phyloP scores from a whole-genome alignment of 1,284 basidiomycete species.

The Ustilago nuda region DNA sequence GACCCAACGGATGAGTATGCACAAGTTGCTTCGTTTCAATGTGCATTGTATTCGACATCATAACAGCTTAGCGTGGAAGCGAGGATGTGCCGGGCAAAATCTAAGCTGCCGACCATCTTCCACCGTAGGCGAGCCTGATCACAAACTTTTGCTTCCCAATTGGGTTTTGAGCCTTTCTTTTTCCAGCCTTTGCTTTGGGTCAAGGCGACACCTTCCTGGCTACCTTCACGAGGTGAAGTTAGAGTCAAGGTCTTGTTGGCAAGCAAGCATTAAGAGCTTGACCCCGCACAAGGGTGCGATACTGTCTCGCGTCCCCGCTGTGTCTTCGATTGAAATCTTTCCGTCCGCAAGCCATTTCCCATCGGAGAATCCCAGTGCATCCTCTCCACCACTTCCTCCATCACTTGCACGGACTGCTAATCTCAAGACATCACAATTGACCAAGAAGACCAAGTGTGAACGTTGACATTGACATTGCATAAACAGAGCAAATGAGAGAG shows the following conservation, averaged over 20 bases:
- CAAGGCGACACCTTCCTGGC: not conserved
- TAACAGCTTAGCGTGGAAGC: not conserved
- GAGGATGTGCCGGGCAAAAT: not conserved
- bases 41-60: not conserved
- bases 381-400: not conserved
- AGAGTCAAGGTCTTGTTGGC: too few species aligned
- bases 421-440: not conserved
- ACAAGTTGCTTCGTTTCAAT: not conserved
- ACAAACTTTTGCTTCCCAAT: not conserved
- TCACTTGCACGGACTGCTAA: not conserved
- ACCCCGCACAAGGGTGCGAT: not conserved
- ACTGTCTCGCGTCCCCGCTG: not conserved
- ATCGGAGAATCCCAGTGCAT: not conserved
- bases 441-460: not conserved
- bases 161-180: not conserved
- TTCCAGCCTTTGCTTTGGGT: not conserved
- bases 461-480: slow-evolving; percentile 5
- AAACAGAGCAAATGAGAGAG: not conserved
- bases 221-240: not conserved
- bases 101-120: not conserved
- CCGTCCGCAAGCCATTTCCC: not conserved
- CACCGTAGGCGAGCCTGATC: slow-evolving; percentile 6
- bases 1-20: not conserved
- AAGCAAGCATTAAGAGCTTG: too few species aligned
- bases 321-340: not conserved